Percentiles rank a stretch among this genome's conserved stretches.
Conservation (phyloP, 441 rosid genomes). For the Pelargonium fulgidum region DNA sequence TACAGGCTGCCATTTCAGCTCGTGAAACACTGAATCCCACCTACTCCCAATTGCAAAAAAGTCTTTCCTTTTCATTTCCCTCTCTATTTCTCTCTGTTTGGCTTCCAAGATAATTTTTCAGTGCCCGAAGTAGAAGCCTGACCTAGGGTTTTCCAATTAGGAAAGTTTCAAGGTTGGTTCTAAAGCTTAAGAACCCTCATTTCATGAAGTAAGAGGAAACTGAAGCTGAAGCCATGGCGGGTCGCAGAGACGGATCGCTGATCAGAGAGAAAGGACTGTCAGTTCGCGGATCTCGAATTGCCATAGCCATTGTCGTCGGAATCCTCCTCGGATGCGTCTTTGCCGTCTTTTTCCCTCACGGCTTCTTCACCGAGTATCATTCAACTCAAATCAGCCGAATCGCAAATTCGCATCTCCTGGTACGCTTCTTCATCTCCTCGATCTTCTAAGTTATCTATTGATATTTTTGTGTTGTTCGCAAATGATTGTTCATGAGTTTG, state of each 20-base stretch:
- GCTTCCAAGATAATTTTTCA: constrained; percentile 3
- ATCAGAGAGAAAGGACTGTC: constrained; percentile 37
- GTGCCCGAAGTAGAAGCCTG: neutral
- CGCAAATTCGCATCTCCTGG: constrained; percentile 46
- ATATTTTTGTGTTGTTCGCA: neutral
- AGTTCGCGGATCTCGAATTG: constrained; percentile 71
- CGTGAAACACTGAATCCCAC: neutral
- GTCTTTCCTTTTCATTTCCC: neutral
- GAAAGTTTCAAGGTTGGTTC: neutral
- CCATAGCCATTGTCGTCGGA: constrained; percentile 62
- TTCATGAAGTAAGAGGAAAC: neutral
- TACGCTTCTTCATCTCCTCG: constrained; percentile 18
- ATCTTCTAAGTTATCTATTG: neutral
- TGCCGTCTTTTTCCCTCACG: constrained; percentile 62
- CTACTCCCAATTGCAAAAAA: neutral
- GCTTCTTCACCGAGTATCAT: constrained; percentile 43
- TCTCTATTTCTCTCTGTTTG: constrained; percentile 7
- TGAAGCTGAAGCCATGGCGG: constrained; percentile 40
- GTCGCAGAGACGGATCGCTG: constrained; percentile 42
- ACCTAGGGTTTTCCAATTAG: neutral
- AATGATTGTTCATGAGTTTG: neutral
- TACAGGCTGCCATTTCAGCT: neutral
- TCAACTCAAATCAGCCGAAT: constrained; percentile 29
- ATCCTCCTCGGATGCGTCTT: constrained; percentile 60
- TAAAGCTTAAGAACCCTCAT: neutral